Evolutionary conservation across 176 grass and related monocot genomes (phyloP).

Genomic region (Oryza australiensis): DNA sequence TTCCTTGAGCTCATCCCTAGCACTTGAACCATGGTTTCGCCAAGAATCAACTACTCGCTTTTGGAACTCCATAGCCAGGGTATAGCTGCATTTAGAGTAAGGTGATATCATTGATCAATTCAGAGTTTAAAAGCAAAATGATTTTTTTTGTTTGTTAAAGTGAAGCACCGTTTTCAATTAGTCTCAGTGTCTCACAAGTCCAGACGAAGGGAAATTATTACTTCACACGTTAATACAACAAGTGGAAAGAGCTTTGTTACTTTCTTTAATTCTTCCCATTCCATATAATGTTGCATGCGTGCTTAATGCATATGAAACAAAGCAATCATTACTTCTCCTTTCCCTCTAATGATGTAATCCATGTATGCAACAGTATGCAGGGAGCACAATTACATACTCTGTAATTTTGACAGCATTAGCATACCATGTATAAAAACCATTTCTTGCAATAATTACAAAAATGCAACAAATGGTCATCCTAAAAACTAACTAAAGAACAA

Average conservation of each 20-base stretch:
- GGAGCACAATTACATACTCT: not conserved
- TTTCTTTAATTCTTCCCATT: not conserved
- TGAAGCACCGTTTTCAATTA: not conserved
- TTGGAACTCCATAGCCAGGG: slow-evolving; percentile 81
- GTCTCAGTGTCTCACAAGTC: not conserved
- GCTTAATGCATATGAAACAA: not conserved
- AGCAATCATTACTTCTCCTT: not conserved
- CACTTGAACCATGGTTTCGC: slow-evolving; percentile 70
- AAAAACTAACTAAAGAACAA: slow-evolving; percentile 8
- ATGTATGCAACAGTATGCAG: not conserved
- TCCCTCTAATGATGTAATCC: not conserved
- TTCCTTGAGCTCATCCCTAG: slow-evolving; percentile 69
- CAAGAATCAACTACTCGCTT: slow-evolving; percentile 73
- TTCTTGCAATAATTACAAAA: not conserved
- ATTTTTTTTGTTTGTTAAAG: not conserved
- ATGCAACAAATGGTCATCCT: not conserved
- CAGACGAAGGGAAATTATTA: not conserved
- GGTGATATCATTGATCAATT: not conserved
- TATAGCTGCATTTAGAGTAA: slow-evolving; percentile 57
- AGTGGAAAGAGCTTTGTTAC: not conserved
- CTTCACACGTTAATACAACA: not conserved
- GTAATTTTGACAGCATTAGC: not conserved
- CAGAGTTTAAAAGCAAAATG: not conserved
- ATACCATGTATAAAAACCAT: not conserved
- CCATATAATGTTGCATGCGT: not conserved